Base-by-base conservation (phyloP, 192 early-diverging fungal genomes). In the Podila horticola region DNA sequence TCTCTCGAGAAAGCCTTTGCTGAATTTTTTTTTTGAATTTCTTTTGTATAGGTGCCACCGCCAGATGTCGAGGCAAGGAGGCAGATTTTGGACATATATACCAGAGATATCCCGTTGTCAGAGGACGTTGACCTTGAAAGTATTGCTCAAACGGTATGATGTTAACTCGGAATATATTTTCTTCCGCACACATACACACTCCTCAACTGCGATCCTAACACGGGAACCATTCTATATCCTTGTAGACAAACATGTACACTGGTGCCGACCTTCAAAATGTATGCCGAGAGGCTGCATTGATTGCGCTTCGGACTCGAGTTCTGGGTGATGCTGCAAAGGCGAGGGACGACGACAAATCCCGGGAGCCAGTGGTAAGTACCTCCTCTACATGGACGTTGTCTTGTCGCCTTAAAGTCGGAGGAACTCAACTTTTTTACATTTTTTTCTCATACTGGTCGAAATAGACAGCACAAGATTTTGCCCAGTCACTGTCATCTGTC, bases 191-290 rank as follows among this genome's bases (percentile, higher is more conserved):
- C 41, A 45, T 17, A 17, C 15, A 45, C 2, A 45, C 3, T 3
- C 8, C 41, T 45, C 41, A 17, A 45, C 15, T 17, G 41, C 15
- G 41, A 45, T 55, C n/a, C 15, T 58, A 24, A 7, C 34, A 7
- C 8, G 50, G 57, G 30, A 2, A 3, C 38, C 22, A 69, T 13
- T 57, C 9, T 3, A 49, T 52, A 71, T 71, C 12, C 26, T 69
- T 26, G 51, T 76, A 90, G 88, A 89, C 89, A 1, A 84, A 88
- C 17, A 66, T 86, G 45, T 90, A 86, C 65, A 86, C 85, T n/a
- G 83, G 86, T 13, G 85, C 87, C 3, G 87, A 87, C 70, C 63
- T 88, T 24, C 85, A 88, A 66, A 90, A 87, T 60, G 84, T 91
- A 36, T 87, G 85, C 58, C 82, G 87, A 57, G 86, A 89, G 72